Evolutionary conservation across 2,329 filamentous ascomycete genomes (phyloP), one percentile per base, ranked within the genome.

Genomic region (Xylariales sp.): DNA sequence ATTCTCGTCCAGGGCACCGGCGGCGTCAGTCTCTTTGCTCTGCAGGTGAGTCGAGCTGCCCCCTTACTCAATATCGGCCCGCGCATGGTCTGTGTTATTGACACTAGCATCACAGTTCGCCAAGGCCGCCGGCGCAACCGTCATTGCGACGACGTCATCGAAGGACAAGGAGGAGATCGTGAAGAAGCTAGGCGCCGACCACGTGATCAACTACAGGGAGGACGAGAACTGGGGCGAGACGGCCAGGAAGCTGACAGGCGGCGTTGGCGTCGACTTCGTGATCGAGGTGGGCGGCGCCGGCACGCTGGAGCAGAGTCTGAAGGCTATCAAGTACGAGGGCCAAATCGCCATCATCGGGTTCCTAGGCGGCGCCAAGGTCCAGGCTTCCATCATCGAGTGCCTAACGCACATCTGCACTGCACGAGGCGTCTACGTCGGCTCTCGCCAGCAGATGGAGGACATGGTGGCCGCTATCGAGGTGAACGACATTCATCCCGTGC

Each of bases 1-100:
- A 89, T 93, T 3, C 82, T 93, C 41, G 89, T 89, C 1, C 89
- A 92, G 78, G 90, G 90, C n/a, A 92, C 89, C 0, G 90, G 90
- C 23, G 90, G 90, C 65, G 90, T 92, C 7, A 87, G 84, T 69
- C 83, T 91, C 67, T 91, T 91, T 66, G 90, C 85, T 3, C 77
- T 91, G n/a, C 90, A 80, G 74, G 76, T 77, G 69, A 30, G 75
- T 69, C 43, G 18, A 46, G 32, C 2, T 1, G 7, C 6, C 14
- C 16, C 3, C 30, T n/a, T 10, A 18, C 10, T 41, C 4, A 2
- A 3, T 14, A 43, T 39, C 30, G 18, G 6, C n/a, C n/a, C 49
- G 49, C 34, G 48, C 60, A 53, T 53, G 2, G 23, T 23, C 1
- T 23, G 23, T 23, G 23, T 23, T 23, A 18, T 49, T 64, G 5